Conservation (phyloP, 768 basidiomycete species). For the Jaapia argillacea region DNA sequence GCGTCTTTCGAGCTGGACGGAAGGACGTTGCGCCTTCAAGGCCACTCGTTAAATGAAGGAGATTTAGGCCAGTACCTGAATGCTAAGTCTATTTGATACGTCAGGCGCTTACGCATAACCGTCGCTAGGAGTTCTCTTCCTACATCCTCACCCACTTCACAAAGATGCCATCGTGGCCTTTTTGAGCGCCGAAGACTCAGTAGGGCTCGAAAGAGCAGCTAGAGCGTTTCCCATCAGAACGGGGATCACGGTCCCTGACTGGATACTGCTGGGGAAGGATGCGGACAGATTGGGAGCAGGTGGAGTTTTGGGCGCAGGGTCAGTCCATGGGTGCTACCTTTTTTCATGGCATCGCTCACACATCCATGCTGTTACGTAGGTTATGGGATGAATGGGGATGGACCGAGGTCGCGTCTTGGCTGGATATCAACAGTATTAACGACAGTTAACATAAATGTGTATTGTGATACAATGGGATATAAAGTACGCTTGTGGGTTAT, state of each 20-base stretch:
- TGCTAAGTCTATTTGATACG: too few species aligned
- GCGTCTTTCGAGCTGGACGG: slow-evolving; percentile 8
- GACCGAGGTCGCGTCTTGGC: slow-evolving; percentile 24
- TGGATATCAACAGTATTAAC: slow-evolving; percentile 1
- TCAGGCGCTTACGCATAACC: too few species aligned
- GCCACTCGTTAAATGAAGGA: slow-evolving; percentile 9
- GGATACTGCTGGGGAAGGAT: slow-evolving; percentile 50
- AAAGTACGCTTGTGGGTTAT: slow-evolving; percentile 21
- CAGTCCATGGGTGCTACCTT: too few species aligned
- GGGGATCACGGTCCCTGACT: slow-evolving; percentile 67
- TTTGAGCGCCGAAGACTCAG: slow-evolving; percentile 43
- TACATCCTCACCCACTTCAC: slow-evolving; percentile 51
- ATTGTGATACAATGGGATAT: slow-evolving; percentile 27
- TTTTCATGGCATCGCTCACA: too few species aligned
- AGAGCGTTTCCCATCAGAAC: slow-evolving; percentile 83
- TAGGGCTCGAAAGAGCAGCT: slow-evolving; percentile 55
- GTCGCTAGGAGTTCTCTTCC: slow-evolving; percentile 41
- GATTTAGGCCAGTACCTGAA: too few species aligned
- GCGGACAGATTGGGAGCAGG: slow-evolving; percentile 56
- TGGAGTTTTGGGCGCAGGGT: slow-evolving; percentile 76
- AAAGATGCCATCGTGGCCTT: slow-evolving; percentile 34
- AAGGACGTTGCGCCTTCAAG: slow-evolving; percentile 11
- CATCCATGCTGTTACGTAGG: too few species aligned
- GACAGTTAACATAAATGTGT: not conserved
- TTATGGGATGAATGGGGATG: slow-evolving; percentile 24